Base-by-base conservation (phyloP, 192 early-diverging fungal genomes). In the Coemansia sp. region DNA sequence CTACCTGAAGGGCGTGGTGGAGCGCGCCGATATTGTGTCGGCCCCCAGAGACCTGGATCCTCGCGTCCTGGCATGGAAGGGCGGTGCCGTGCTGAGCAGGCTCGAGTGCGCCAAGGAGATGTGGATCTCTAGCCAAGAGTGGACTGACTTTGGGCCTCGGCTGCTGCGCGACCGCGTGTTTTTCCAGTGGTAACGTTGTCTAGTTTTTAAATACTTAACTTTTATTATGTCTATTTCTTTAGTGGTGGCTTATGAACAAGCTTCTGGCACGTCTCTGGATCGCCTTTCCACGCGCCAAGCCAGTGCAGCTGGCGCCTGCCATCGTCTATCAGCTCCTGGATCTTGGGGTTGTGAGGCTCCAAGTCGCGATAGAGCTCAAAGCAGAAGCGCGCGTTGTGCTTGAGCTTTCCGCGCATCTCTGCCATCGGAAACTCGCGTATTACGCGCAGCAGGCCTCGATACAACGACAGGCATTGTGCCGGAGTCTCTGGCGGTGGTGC, bases 1-100 rank as follows among this genome's bases (percentile, higher is more conserved):
- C 12, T 76, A 59, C 17, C 43, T 79, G 45, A 67, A 60, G 32
- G 53, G 59, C 56, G 27, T 54, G 14, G 65, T 81, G 19, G 89
- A 90, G 60, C 83, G 86, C 14, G 85, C 86, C 0, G 89, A 92
- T 29, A 85, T 94, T 0, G 68, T 95, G 38, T 88, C 91, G 14
- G 87, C 90, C 8, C 93, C 94, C 2, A 76, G 93, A 11, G 94
- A 96, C 47, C 80, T 96, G 29, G 94, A 96, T 54, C 90, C 93
- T 2, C 77, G 91, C 7, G 76, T 95, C 53, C 67, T 96, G 56
- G 90, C 87, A 2, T 96, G 94, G 94, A 96, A 95, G 69, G 94
- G 94, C 17, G 93, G 85, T 1, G 87, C 90, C 3, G 92, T 96
- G 12, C 74, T 94, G 62, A 84, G 87, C 49, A 86, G 92, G 47